Conservation (phyloP, 495 filamentous ascomycete genomes). For the Tricharina praecox region DNA sequence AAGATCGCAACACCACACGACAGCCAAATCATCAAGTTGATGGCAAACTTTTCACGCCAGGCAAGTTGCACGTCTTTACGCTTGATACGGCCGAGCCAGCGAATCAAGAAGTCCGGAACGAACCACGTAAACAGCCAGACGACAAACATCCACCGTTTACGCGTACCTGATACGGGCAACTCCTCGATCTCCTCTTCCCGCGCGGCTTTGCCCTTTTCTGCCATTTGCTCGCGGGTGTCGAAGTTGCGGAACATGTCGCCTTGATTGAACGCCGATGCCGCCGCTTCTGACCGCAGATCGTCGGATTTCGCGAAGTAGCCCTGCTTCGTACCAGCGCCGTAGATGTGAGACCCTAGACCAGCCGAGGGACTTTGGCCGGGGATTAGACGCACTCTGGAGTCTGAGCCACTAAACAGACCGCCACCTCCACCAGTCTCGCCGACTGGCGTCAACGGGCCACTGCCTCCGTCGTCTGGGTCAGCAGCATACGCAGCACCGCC, state of each 20-base stretch:
- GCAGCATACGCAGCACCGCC: slow-evolving; percentile 21
- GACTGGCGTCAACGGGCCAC: slow-evolving; percentile 24
- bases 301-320: slow-evolving; percentile 75
- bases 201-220: slow-evolving; percentile 84
- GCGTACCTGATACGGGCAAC: slow-evolving; percentile 54
- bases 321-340: slow-evolving; percentile 29
- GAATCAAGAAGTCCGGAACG: slow-evolving; percentile 71
- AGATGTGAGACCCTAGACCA: slow-evolving; percentile 25
- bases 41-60: slow-evolving; percentile 94
- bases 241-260: slow-evolving; percentile 97
- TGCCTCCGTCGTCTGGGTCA: slow-evolving; percentile 3
- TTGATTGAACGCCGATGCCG: slow-evolving; percentile 66
- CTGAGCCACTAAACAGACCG: slow-evolving; percentile 25
- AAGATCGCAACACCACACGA: slow-evolving; percentile 63
- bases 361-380: slow-evolving; percentile 27
- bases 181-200: slow-evolving; percentile 82
- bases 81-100: slow-evolving; percentile 64
- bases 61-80: slow-evolving; percentile 85
- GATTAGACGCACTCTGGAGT: slow-evolving; percentile 31
- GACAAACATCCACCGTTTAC: slow-evolving; percentile 83
- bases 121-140: slow-evolving; percentile 74
- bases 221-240: slow-evolving; percentile 85
- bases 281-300: slow-evolving; percentile 78
- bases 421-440: slow-evolving; percentile 17
- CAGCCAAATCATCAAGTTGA: slow-evolving; percentile 96